Evolutionary conservation across 177 flowering plant species (phyloP).

Genomic region (Telopea speciosissima): DNA sequence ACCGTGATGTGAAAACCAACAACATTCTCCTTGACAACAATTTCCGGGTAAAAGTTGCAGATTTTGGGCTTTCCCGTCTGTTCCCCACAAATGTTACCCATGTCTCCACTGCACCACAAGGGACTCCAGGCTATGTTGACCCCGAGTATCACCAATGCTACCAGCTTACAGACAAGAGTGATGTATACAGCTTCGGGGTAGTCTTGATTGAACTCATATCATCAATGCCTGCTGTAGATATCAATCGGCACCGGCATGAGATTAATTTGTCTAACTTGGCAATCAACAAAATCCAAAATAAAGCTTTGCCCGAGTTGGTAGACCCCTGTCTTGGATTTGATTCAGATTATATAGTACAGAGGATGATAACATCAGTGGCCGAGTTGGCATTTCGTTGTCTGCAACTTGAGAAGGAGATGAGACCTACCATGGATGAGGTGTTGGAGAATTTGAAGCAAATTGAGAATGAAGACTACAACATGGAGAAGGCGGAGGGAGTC

Average conservation of each 20-base stretch:
- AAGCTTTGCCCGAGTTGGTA: conserved; percentile 45
- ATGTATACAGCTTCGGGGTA: conserved; percentile 87
- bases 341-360: conserved; percentile 31
- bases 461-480: conserved; percentile 15
- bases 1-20: conserved; percentile 78
- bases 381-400: conserved; percentile 67
- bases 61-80: conserved; percentile 75
- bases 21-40: conserved; percentile 71
- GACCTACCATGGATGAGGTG: conserved; percentile 70
- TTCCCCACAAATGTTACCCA: conserved; percentile 64
- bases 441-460: conserved; percentile 33
- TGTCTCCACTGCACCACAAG: conserved; percentile 83
- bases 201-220: conserved; percentile 73
- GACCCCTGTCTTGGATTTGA: conserved; percentile 50
- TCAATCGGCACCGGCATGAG: conserved; percentile 50
- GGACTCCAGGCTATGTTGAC: conserved; percentile 85
- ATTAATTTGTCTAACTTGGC: conserved; percentile 66
- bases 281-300: conserved; percentile 44
- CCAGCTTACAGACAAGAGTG: conserved; percentile 71
- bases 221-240: conserved; percentile 69
- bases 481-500: conserved; percentile 13
- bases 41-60: conserved; percentile 75
- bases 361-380: conserved; percentile 50
- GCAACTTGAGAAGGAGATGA: conserved; percentile 51
- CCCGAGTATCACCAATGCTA: conserved; percentile 73